Conservation (phyloP, 106 monocot species). For the Platanthera zijinensis region DNA sequence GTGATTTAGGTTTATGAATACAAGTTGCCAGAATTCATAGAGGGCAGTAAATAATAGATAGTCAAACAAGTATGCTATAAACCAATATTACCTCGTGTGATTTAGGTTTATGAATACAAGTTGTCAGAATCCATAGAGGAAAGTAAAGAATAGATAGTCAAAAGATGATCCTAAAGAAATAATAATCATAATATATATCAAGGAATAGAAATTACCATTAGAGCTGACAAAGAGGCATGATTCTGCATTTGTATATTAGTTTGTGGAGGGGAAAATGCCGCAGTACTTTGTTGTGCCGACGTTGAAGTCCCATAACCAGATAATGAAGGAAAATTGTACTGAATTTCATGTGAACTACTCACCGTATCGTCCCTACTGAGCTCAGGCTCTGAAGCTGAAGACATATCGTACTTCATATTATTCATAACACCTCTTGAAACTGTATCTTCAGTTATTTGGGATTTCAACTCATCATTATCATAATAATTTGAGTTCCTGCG, state of each 20-base stretch:
- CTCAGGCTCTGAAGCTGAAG: constrained; percentile 55
- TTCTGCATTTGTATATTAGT: constrained; percentile 50
- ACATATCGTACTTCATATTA: constrained; percentile 34
- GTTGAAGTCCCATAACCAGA: constrained; percentile 47
- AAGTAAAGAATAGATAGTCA: too few species aligned
- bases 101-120: background rate
- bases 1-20: background rate
- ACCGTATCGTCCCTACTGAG: constrained; percentile 32
- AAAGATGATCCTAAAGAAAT: background rate
- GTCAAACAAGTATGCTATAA: background rate
- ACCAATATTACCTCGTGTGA: background rate
- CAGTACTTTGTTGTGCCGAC: constrained; percentile 35
- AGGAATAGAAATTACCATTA: constrained; percentile 47
- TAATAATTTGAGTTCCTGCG: constrained; percentile 67
- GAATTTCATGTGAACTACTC: constrained; percentile 35
- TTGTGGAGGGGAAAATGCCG: constrained; percentile 33
- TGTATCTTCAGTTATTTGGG: constrained; percentile 34
- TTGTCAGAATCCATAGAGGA: too few species aligned
- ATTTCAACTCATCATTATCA: constrained; percentile 30
- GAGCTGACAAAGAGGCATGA: constrained; percentile 51
- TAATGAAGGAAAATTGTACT: constrained; percentile 50
- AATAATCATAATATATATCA: background rate
- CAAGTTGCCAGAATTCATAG: too few species aligned
- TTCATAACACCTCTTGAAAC: constrained; percentile 16
- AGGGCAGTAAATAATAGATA: too few species aligned